Evolutionary conservation across 2,329 filamentous ascomycete species (phyloP), one percentile per base, ranked within the genome.

Genomic region (Ophiocordyceps camponoti-saundersi): DNA sequence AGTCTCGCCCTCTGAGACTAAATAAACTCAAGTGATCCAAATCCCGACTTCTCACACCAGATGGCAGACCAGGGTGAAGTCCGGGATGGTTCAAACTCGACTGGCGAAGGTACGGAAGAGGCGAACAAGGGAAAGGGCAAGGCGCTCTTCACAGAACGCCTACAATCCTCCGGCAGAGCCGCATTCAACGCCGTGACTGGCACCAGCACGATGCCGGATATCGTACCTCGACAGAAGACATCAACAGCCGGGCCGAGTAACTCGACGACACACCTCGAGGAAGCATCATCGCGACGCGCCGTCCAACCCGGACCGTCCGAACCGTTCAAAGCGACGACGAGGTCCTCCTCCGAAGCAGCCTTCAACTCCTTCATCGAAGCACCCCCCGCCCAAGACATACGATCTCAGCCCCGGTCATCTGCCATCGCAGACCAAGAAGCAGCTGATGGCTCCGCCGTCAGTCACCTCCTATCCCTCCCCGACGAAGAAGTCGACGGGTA

Each of bases 391-490:
- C 16, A 32, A 11, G 34, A 39, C 12, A 12, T 10, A 8, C 18
- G 20, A 10, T 15, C 10, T 12, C 20, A 44, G n/a, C n/a, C 18
- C 30, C 2, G 18, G 7, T 13, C 21, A 13, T 8, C 13, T 12
- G 32, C 63, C 12, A 55, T 64, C 6, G 51, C 55, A 16, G 58
- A 62, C 43, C 64, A 65, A 42, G 58, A 53, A 42, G 55, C 56
- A 13, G 53, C 53, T 40, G 50, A 58, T 45, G 58, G 60, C 22
- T 53, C 52, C 47, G 50, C 51, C 8, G 66, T 71, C 7, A 57
- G 64, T 10, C 52, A 55, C 16, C 55, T 71, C 3, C 56, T 71
- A 16, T 59, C 59, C 8, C 50, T 52, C 18, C 52, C 55, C 13
- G 56, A 57, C 7, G 47, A 48, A 32, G 50, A 50, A 47, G 52